Base-by-base conservation (phyloP, 257 asterid species). In the Striga asiatica region DNA sequence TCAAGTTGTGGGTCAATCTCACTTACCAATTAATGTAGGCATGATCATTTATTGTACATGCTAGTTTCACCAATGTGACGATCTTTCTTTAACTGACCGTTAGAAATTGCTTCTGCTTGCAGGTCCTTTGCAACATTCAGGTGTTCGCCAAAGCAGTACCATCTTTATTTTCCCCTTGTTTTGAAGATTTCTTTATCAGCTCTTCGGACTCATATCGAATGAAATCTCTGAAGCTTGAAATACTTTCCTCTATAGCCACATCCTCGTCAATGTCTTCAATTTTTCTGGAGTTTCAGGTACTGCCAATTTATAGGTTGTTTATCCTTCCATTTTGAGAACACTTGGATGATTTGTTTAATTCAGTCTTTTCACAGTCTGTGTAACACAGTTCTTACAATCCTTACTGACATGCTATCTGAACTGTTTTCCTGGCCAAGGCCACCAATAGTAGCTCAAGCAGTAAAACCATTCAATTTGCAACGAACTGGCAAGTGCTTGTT, bases 81-180 rank as follows among this genome's bases (percentile, higher is more conserved):
- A 17, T 11, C 49, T 23, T 64, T 37, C 43, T 56, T 17, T 32
- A 54, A 27, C 32, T 61, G 50, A 64, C 51, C 59, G 65, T 51
- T 23, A 58, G 17, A 35, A 43, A 7, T 19, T 46, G 29, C 50
- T 66, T 64, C 66, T 39, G 61, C 69, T 11, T 72, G 72, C 79
- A 92, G 98, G 87, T 88, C 50, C 94, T 92, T 54, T 82, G 93
- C 85, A 84, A 92, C 74, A 81, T 92, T 67, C 97, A 84, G 80
- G 95, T 84, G 61, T 88, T 92, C 54, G 81, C 88, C 27, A 92
- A 82, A 77, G 93, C 84, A 67, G 69, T 84, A 83, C 93, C 95
- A 66, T 78, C 80, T 69, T 73, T 81, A 57, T 88, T 92, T 75
- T 72, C 65, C 67, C 79, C 82, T 18, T 75, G 84, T 69, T 82